phyloP scores from a whole-genome alignment of 805 yeast species.

The Ogataea henricii region DNA sequence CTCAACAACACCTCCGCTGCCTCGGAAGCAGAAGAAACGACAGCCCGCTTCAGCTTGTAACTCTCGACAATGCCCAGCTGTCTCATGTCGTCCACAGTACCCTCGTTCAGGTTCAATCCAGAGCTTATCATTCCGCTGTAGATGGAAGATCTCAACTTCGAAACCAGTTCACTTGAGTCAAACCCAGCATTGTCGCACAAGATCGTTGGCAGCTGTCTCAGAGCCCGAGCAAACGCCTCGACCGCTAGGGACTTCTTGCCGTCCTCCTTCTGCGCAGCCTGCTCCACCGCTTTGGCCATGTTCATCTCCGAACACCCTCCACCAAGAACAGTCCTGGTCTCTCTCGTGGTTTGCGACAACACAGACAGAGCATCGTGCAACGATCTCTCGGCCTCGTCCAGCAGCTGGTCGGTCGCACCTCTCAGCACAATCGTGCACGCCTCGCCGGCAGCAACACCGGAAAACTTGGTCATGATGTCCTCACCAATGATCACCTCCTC shows the following conservation, averaged over 20 bases:
- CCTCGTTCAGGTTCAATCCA: slow-evolving; percentile 85
- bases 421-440: slow-evolving; percentile 95
- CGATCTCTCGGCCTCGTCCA: slow-evolving; percentile 97
- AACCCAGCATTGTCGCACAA: slow-evolving; percentile 97
- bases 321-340: slow-evolving; percentile 88
- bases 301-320: slow-evolving; percentile 93
- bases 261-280: slow-evolving; percentile 84
- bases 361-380: slow-evolving; percentile 96
- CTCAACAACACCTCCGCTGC: slow-evolving; percentile 95
- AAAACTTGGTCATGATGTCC: slow-evolving; percentile 82
- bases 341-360: slow-evolving; percentile 89
- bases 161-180: slow-evolving; percentile 88
- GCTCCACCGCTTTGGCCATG: slow-evolving; percentile 96
- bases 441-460: slow-evolving; percentile 94
- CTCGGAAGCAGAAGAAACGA: slow-evolving; percentile 94
- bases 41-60: slow-evolving; percentile 88
- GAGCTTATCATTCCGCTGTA: slow-evolving; percentile 91
- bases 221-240: slow-evolving; percentile 90
- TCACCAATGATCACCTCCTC: slow-evolving; percentile 95
- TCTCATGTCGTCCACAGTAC: slow-evolving; percentile 90
- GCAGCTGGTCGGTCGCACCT: slow-evolving; percentile 98
- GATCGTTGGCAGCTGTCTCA: slow-evolving; percentile 93
- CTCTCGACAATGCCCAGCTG: slow-evolving; percentile 92
- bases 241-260: slow-evolving; percentile 95
- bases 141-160: slow-evolving; percentile 85